These are phyloP conservation scores for Dactylellina cionopaga DNA, from an alignment of 2,329 filamentous ascomycete species.

Conservation along the genomic window DNA sequence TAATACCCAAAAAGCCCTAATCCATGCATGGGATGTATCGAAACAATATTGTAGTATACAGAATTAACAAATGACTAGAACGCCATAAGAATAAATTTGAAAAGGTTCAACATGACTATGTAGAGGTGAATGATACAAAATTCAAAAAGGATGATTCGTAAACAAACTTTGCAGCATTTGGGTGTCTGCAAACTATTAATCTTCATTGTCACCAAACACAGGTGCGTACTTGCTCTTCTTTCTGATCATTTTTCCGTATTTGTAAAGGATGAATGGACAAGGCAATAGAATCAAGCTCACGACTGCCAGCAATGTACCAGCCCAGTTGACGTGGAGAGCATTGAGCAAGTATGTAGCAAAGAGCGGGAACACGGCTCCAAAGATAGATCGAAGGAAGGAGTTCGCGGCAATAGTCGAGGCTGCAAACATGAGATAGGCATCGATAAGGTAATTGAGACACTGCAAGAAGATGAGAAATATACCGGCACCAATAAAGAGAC, in stretches of 20 bases:
- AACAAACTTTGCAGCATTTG: too few relatives aligned
- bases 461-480: conserved; percentile 64
- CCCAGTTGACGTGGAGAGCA: conserved; percentile 57
- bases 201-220: conserved; percentile 44
- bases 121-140: too few relatives aligned
- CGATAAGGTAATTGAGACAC: conserved; percentile 63
- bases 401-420: conserved; percentile 80
- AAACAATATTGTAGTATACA: too few relatives aligned
- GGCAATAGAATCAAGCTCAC: conserved; percentile 69
- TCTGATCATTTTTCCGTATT: conserved; percentile 70
- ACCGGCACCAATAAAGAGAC: conserved; percentile 62
- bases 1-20: too few relatives aligned
- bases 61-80: too few relatives aligned
- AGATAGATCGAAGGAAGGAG: conserved; percentile 80
- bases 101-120: too few relatives aligned
- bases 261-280: conserved; percentile 72
- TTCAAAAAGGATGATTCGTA: too few relatives aligned
- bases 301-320: conserved; percentile 59
- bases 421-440: conserved; percentile 63
- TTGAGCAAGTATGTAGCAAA: conserved; percentile 74
- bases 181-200: too few relatives aligned
- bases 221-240: conserved; percentile 64
- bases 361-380: conserved; percentile 81
- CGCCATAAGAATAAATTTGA: too few relatives aligned
- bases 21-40: too few relatives aligned